A percentile compares a stretch with the other conserved stretches of the same genome.
Evolutionary conservation across 805 yeast species (phyloP).

Genomic region (Ogataea minuta): DNA sequence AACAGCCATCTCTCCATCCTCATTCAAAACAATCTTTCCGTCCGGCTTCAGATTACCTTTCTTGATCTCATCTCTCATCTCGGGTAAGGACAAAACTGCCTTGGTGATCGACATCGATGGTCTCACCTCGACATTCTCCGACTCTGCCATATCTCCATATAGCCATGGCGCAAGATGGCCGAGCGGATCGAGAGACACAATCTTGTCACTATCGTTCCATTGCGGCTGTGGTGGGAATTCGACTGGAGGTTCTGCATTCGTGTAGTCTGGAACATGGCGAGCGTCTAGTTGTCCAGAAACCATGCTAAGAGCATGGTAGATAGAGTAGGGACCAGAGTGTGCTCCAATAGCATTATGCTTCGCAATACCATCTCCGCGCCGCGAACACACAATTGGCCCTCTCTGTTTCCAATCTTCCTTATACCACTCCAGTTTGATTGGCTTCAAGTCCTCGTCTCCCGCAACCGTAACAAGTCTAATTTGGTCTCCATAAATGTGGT

Average conservation of each 20-base stretch:
- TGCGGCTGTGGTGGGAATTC: conserved; percentile 51
- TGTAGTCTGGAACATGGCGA: conserved; percentile 55
- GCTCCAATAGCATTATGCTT: conserved; percentile 66
- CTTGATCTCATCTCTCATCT: conserved; percentile 54
- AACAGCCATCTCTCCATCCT: conserved; percentile 58
- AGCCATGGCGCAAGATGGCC: conserved; percentile 67
- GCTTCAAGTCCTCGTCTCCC: conserved; percentile 46
- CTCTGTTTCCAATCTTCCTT: conserved; percentile 44
- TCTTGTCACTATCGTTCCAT: conserved; percentile 56
- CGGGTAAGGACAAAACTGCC: conserved; percentile 60
- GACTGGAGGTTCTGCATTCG: conserved; percentile 63
- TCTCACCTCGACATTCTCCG: conserved; percentile 53
- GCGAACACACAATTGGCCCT: conserved; percentile 58
- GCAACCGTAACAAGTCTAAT: conserved; percentile 53
- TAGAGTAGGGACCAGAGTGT: conserved; percentile 60
- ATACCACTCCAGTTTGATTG: conserved; percentile 55
- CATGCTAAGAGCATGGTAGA: conserved; percentile 64
- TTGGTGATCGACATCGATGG: conserved; percentile 68
- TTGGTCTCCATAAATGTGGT: conserved; percentile 28
- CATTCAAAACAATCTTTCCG: conserved; percentile 58
- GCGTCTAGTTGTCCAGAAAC: conserved; percentile 57
- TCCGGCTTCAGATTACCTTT: conserved; percentile 55
- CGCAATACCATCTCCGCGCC: conserved; percentile 45
- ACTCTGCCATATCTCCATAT: conserved; percentile 41
- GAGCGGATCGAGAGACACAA: conserved; percentile 64